Conservation (phyloP, 129 eudicot genomes). For the Pittosporum tobira region DNA sequence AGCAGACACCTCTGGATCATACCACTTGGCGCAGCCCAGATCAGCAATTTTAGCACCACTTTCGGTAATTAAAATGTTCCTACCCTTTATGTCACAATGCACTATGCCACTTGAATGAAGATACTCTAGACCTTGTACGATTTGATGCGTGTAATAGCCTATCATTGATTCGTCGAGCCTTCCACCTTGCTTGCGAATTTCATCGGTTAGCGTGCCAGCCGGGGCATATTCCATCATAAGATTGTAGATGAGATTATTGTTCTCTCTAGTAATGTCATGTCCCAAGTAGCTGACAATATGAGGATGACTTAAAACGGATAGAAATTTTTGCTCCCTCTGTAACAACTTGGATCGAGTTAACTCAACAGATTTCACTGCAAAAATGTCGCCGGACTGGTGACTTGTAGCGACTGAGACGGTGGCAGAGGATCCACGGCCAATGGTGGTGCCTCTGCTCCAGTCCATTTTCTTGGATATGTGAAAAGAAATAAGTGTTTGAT, state of each 20-base stretch:
- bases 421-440: slow-evolving; percentile 83
- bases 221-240: slow-evolving; percentile 46
- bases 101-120: slow-evolving; percentile 56
- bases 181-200: slow-evolving; percentile 19
- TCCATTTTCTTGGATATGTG: slow-evolving; percentile 33
- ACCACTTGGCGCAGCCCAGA: slow-evolving; percentile 69
- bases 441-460: slow-evolving; percentile 64
- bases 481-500: slow-evolving; percentile 3
- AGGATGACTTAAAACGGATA: slow-evolving; percentile 37
- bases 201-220: slow-evolving; percentile 45
- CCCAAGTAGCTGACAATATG: slow-evolving; percentile 52
- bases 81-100: slow-evolving; percentile 73
- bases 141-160: slow-evolving; percentile 29
- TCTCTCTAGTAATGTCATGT: slow-evolving; percentile 34
- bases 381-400: slow-evolving; percentile 29
- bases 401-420: slow-evolving; percentile 53
- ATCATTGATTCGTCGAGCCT: slow-evolving; percentile 30
- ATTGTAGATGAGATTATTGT: slow-evolving; percentile 38
- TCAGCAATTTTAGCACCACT: slow-evolving; percentile 54
- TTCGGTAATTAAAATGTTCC: slow-evolving; percentile 38
- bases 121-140: slow-evolving; percentile 54
- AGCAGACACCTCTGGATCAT: background rate
- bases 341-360: slow-evolving; percentile 31
- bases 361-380: slow-evolving; percentile 57
- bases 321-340: slow-evolving; percentile 43